These are phyloP conservation scores for Macrophomina tecta DNA, from an alignment of 2,329 filamentous ascomycete species.

Conservation along the genomic window DNA sequence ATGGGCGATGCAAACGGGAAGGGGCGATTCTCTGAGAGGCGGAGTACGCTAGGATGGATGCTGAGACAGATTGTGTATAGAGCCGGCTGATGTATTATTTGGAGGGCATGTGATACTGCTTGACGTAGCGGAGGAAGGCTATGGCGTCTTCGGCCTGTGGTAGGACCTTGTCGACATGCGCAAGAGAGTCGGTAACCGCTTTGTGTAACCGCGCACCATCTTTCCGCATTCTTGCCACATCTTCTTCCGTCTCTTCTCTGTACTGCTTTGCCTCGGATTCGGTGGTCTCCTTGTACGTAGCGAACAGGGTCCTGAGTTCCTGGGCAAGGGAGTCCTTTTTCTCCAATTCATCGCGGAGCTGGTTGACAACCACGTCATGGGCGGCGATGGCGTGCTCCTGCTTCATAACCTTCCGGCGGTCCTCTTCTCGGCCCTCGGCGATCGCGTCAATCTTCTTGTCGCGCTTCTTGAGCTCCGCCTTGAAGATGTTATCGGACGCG, in stretches of 20 bases:
- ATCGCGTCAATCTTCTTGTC: conserved; percentile 12
- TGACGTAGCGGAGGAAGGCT: conserved; percentile 27
- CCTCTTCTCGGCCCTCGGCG: conserved; percentile 8
- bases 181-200: conserved; percentile 7
- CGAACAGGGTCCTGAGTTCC: conserved; percentile 10
- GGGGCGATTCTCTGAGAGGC: background rate
- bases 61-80: background rate
- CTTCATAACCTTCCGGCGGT: conserved; percentile 4
- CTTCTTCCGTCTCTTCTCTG: conserved; percentile 19
- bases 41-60: background rate
- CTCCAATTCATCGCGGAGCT: conserved; percentile 24
- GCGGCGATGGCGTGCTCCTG: conserved; percentile 15
- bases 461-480: conserved; percentile 22
- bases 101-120: conserved; percentile 16
- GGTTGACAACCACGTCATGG: conserved; percentile 23
- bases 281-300: conserved; percentile 13
- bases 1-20: background rate
- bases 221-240: conserved; percentile 4
- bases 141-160: conserved; percentile 25
- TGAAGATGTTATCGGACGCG: conserved; percentile 17
- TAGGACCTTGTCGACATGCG: conserved; percentile 16
- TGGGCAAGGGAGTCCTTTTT: conserved; percentile 9
- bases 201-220: conserved; percentile 11
- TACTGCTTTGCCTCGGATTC: conserved; percentile 16
- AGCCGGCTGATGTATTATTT: background rate